Base-by-base conservation (phyloP, 1,139 yeast genomes). In the Yamadazyma triangularis region DNA sequence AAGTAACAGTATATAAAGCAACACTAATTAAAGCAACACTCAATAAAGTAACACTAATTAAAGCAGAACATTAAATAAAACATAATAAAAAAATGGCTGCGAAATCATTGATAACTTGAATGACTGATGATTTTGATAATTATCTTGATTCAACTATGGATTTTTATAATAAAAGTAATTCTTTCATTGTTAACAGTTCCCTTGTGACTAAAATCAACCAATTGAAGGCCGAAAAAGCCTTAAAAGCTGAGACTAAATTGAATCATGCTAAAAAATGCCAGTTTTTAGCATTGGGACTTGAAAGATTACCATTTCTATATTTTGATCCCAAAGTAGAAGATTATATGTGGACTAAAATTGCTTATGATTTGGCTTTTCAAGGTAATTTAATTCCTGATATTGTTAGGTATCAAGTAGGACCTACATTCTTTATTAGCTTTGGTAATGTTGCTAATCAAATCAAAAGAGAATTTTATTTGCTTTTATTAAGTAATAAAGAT, bases 361-460 rank as follows among this genome's bases (percentile, higher is more conserved):
- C 48, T 7, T 44, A 39, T 25, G 52, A 46, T 27, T 40, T 41
- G 21, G 25, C 32, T 14, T 14, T 24, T 9, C 38, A 43, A 4
- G 38, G 35, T 13, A 34, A 35, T 13, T 32, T 50, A 24, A 36
- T 45, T 18, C 50, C 53, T 20, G 47, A 43, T 5, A 31, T 33
- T 10, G 38, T 44, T 3, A 33, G 48, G 19, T 32, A 36, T 26
- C 46, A 43, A 28, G 23, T 42, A 8, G 45, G 41, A 5, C 45
- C 44, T 2, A 25, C 32, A 4, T 40, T 28, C 22, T 45, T 28
- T 23, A 30, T 40, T 16, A 44, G 48, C 27, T 45, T 33, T 36
- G 50, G 50, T 2, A 31, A 38, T 12, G 32, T 45, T 26, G 35
- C 47, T 2, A 40, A 39, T 13, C 45, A 44, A 27, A 29, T 45